Evolutionary conservation across 352 stramenopile genomes (phyloP), one percentile per base, ranked within the genome.

Genomic region (Globisporangium solare): DNA sequence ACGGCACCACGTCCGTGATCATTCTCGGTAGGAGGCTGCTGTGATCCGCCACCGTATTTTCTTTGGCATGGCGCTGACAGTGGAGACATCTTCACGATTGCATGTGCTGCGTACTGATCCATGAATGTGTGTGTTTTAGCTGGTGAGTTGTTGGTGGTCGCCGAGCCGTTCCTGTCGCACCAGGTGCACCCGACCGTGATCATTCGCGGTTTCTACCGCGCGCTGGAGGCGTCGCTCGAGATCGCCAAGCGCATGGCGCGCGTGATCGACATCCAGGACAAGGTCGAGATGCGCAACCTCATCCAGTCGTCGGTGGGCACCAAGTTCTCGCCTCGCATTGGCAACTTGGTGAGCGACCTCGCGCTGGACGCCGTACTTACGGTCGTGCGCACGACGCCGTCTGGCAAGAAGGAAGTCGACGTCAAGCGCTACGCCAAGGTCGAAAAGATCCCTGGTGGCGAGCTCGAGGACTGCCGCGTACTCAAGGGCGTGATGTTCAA

Each of bases 1-100:
- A 99, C 73, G 98, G 98, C 58, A 99, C 98, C 31, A 99, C 98
- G n/a, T 99, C 94, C 35, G 98, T 99, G 46, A 99, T 99, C 77
- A 98, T 99, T 55, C 78, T 99, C 43, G 87, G 81, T 88, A 56
- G n/a, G n/a, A n/a, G n/a, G n/a, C n/a, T n/a, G n/a, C n/a, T n/a
- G n/a, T n/a, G n/a, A n/a, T n/a, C n/a, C n/a, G n/a, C n/a, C n/a
- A n/a, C n/a, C n/a, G n/a, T n/a, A n/a, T n/a, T n/a, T n/a, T n/a
- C n/a, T n/a, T n/a, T n/a, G n/a, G n/a, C n/a, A 18, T 47, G n/a
- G 3, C 17, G 14, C 27, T 35, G 27, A 35, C 27, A 6, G 27
- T 35, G 27, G 27, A 35, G 7, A 35, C 27, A 6, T 35, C 3
- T 8, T 35, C 27, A 35, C 27, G 10, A 35, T 10, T 35, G 27